Evolutionary conservation across 2,329 filamentous ascomycete genomes (phyloP), one percentile per base, ranked within the genome.

Genomic region (Endoconidiophora laricicola): DNA sequence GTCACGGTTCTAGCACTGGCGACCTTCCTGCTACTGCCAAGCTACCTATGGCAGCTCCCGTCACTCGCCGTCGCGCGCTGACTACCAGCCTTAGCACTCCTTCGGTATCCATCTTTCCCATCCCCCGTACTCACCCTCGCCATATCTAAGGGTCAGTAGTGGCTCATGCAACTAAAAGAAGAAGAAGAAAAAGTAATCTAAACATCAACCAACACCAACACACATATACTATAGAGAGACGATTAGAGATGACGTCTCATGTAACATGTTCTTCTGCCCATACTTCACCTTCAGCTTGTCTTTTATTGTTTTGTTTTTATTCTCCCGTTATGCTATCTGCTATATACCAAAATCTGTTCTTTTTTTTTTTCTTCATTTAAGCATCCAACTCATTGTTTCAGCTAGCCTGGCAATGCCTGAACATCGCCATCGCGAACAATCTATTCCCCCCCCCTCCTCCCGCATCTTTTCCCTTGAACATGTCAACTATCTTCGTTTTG

Each of bases 61-160:
- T 56, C 59, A 40, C 63, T 39, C 62, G 69, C 29, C 60, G 63
- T 16, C 65, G 70, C 9, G 66, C 70, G 3, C 61, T 68, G 52
- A 73, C 70, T 6, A 65, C 69, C 12, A 72, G 69, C 54, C 57
- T 70, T 29, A 67, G 65, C 59, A 63, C 64, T 1, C 65, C 65
- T 40, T 61, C 66, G 6, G 65, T 66, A 66, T 18, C 69, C 69
- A 54, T 73, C 69, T 55, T 65, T 66, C 38, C 59, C 70, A 12
- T 72, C 71, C 54, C 69, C 69, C 47, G 44, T 26, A 29, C 40
- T 20, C 48, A 44, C 16, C 40, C 38, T 20, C 12, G 43, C 23
- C 40, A 50, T 38, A 20, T 46, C 20, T 45, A 40, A 40, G 22
- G 24, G n/a, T 10, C 36, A 23, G 16, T 29, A 29, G 12, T 6